Evolutionary conservation across 2,329 filamentous ascomycete genomes (phyloP).

Genomic region (Alternaria brassicicola): DNA sequence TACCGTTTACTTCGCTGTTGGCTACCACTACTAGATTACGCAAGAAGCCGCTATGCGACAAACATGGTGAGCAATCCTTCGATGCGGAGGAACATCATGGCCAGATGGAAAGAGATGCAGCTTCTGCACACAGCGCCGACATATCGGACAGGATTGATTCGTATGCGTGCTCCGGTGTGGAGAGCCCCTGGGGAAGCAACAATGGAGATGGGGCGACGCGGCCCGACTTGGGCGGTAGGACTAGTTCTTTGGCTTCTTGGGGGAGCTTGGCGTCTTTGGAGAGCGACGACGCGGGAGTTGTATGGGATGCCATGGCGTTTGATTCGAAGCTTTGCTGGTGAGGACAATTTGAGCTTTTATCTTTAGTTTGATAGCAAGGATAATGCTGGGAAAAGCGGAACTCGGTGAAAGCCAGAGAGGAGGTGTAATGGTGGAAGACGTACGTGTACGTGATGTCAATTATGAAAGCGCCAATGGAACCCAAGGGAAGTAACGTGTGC

Average conservation of each 20-base stretch:
- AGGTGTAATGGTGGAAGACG: neutral
- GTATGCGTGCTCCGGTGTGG: neutral
- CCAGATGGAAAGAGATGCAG: neutral
- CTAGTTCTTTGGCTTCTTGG: neutral
- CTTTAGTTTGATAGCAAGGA: neutral
- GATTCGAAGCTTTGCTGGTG: slow-evolving; percentile 7
- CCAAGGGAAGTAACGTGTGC: neutral
- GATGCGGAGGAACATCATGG: neutral
- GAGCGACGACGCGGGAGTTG: neutral
- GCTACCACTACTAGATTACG: neutral
- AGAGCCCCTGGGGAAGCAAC: neutral
- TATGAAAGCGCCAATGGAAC: neutral
- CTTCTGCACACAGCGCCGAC: neutral
- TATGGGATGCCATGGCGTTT: neutral
- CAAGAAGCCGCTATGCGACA: neutral
- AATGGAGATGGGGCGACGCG: neutral
- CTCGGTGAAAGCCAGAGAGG: neutral
- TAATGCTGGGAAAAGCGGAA: neutral
- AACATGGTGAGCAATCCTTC: slow-evolving; percentile 1
- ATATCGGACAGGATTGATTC: neutral
- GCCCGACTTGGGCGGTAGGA: neutral
- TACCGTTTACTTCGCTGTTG: neutral
- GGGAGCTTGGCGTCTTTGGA: neutral
- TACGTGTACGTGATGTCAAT: neutral
- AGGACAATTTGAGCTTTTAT: neutral